Evolutionary conservation across 768 basidiomycete species (phyloP), one percentile per base, ranked within the genome.

Genomic region (Lentinus tigrinus): DNA sequence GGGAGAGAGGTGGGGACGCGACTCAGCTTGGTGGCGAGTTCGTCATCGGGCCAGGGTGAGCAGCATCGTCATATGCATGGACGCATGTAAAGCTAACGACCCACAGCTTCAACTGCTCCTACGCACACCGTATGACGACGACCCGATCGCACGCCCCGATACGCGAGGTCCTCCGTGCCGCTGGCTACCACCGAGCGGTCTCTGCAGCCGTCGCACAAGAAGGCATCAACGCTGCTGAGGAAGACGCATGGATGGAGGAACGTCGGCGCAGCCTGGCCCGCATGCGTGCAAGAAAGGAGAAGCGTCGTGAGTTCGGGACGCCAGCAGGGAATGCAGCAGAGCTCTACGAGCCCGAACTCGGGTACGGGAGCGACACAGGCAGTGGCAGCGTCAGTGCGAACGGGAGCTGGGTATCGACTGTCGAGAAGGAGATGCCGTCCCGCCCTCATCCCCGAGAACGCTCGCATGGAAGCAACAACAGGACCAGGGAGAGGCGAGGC

Each of bases 1-100:
- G 89, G 85, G 87, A 87, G 74, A 84, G 82, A 58, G 88, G 87
- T 3, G 93, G 93, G 0, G 86, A 93, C 65, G 70, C 85, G 42
- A 73, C 79, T 40, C 92, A 95, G 72, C 77, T 96, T 19, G 95
- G 95, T 10, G 95, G 95, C 23, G 95, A 98, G 75, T 95, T 96
- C 67, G 81, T 90, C 24, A 77, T 90, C 16, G 84, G 83, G 14
- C 84, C 84, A 9, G 84, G 83, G 82, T 85, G 60, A 61, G 78
- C 67, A 19, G 21, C 19, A 8, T 14, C 6, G 9, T 46, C 19
- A 9, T 23, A 10, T 23, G 2, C 21, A 8, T 13, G 43, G 10
- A 26, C 43, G 6, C 24, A 26, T 21, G 43, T 23, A 13, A 5
- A 6, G 24, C 42, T 3, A 10, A 2, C 17, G 42, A 6, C 57